Percentiles rank a stretch among this genome's conserved stretches.
Conservation (phyloP, 148 eudicot genomes). For the Talinum fruticosum region DNA sequence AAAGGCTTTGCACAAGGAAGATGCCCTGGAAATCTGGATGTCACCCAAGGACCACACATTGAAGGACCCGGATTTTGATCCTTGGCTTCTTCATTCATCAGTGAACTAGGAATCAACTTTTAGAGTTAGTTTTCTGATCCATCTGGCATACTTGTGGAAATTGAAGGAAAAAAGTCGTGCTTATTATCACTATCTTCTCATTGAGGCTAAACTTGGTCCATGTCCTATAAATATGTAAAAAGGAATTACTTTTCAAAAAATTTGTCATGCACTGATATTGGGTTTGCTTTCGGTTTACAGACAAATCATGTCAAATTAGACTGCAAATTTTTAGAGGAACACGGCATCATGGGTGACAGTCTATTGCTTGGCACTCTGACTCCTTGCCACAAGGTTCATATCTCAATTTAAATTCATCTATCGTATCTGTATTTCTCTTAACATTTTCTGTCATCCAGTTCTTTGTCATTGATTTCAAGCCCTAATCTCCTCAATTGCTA, state of each 20-base stretch:
- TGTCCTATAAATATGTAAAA: too few relatives aligned
- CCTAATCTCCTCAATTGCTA: neutral
- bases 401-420: too few relatives aligned
- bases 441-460: neutral
- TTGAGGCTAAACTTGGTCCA: neutral
- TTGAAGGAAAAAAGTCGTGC: neutral
- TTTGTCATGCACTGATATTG: neutral
- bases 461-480: neutral
- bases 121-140: slow-evolving; percentile 30
- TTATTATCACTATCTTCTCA: neutral
- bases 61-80: slow-evolving; percentile 42
- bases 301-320: slow-evolving; percentile 40
- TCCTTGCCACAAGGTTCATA: slow-evolving; percentile 27
- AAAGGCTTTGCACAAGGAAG: slow-evolving; percentile 49
- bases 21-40: slow-evolving; percentile 25
- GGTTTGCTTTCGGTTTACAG: slow-evolving; percentile 19
- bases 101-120: slow-evolving; percentile 21
- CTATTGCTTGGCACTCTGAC: slow-evolving; percentile 40
- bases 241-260: too few relatives aligned
- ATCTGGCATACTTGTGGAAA: too few relatives aligned
- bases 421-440: neutral
- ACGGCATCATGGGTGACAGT: slow-evolving; percentile 40
- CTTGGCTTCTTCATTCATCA: slow-evolving; percentile 36
- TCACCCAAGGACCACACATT: slow-evolving; percentile 23
- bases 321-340: slow-evolving; percentile 41